Evolutionary conservation across 2,329 filamentous ascomycete genomes (phyloP).

Genomic region (Chaetoscypha palmicola): DNA sequence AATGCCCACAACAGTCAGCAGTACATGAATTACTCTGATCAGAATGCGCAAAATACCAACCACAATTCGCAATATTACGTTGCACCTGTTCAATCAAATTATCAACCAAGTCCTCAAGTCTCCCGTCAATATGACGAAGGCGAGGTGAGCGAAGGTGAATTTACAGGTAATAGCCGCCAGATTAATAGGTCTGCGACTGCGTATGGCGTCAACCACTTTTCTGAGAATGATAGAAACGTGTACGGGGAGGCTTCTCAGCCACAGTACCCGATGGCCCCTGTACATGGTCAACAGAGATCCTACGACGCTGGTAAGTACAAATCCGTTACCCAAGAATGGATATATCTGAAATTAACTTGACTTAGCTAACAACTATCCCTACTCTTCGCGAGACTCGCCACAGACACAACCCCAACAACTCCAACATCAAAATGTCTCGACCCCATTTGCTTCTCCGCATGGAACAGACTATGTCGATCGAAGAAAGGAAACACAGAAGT

Average conservation of each 20-base stretch:
- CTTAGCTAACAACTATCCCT: no score
- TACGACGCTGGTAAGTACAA: no score
- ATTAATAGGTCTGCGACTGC: constrained; percentile 7
- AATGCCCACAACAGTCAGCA: constrained; percentile 12
- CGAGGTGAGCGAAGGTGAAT: constrained; percentile 66
- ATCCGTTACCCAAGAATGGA: no score
- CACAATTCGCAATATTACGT: constrained; percentile 19
- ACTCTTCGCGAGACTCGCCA: no score
- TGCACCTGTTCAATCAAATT: constrained; percentile 14
- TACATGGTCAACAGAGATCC: neutral
- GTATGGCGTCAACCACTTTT: constrained; percentile 28
- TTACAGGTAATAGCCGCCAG: constrained; percentile 39
- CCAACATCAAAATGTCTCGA: no score
- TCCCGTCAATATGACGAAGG: constrained; percentile 54
- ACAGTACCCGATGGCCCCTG: neutral
- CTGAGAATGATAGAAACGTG: constrained; percentile 16
- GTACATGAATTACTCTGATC: constrained; percentile 15
- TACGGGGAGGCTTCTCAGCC: constrained; percentile 20
- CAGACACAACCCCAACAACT: no score
- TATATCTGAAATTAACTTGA: no score
- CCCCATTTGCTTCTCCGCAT: no score
- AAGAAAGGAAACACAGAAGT: constrained; percentile 8
- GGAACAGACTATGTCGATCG: constrained; percentile 12
- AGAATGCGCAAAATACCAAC: constrained; percentile 11
- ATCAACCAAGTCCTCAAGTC: constrained; percentile 18